Evolutionary conservation across 139 green algal genomes (phyloP).

Genomic region (Chlorella ohadii): DNA sequence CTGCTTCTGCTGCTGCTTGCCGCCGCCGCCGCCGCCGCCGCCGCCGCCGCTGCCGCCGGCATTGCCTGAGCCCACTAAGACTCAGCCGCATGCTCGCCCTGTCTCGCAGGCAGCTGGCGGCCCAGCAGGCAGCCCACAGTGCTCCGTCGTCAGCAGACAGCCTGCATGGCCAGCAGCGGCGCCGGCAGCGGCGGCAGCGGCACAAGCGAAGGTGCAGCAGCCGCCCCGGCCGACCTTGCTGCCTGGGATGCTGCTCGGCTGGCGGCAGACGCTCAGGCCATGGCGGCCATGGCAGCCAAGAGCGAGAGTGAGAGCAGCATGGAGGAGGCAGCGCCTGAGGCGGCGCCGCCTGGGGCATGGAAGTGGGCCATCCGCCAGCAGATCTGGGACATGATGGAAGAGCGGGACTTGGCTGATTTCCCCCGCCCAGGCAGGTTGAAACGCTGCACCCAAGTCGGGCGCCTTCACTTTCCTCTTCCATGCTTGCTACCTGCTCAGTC

Average conservation of each 20-base stretch:
- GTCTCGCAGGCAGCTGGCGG: too few relatives aligned
- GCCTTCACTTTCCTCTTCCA: too few relatives aligned
- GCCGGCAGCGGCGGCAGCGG: not conserved
- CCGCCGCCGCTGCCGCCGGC: too few relatives aligned
- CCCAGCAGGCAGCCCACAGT: too few relatives aligned
- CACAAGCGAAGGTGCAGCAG: not conserved
- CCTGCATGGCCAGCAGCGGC: not conserved
- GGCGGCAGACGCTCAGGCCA: not conserved
- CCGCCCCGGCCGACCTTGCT: not conserved
- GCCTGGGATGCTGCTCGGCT: not conserved
- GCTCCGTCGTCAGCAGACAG: too few relatives aligned
- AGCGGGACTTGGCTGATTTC: conserved; percentile 63
- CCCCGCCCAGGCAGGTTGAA: conserved; percentile 28
- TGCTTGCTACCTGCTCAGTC: too few relatives aligned
- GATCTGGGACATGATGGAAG: conserved; percentile 84
- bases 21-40: too few relatives aligned
- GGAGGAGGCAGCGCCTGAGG: not conserved
- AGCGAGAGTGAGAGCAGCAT: not conserved
- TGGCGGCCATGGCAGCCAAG: not conserved
- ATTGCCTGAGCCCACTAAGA: too few relatives aligned
- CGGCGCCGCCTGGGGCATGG: conserved; percentile 59
- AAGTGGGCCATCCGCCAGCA: conserved; percentile 80
- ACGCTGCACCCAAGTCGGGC: too few relatives aligned
- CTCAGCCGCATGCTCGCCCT: too few relatives aligned
- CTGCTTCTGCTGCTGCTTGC: too few relatives aligned